phyloP scores from a whole-genome alignment of 495 filamentous ascomycete species.

The Aspergillus heteromorphus region DNA sequence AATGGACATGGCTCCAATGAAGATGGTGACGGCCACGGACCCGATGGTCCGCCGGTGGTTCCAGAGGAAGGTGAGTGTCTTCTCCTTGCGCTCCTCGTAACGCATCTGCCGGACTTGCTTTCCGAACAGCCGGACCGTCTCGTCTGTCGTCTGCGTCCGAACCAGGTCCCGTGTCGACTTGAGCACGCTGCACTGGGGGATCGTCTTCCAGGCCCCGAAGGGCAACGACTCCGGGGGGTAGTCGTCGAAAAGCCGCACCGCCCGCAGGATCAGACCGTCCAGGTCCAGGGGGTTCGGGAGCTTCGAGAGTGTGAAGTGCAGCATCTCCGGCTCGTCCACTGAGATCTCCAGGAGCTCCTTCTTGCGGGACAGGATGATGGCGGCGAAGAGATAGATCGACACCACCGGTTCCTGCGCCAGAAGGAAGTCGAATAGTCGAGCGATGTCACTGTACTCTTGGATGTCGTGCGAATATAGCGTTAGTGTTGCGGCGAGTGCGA shows the following conservation, averaged over 20 bases:
- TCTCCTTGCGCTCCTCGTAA: conserved; percentile 53
- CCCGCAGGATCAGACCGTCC: conserved; percentile 64
- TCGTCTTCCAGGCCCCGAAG: conserved; percentile 56
- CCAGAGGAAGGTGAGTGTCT: conserved; percentile 49
- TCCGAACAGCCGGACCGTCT: conserved; percentile 60
- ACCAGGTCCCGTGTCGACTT: conserved; percentile 63
- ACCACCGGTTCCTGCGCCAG: conserved; percentile 81
- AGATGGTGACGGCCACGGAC: conserved; percentile 55
- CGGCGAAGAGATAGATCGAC: conserved; percentile 84
- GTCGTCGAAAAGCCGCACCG: conserved; percentile 54
- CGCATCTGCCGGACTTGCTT: conserved; percentile 63
- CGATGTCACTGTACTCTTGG: conserved; percentile 78
- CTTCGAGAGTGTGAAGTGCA: conserved; percentile 83
- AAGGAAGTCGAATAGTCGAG: conserved; percentile 86
- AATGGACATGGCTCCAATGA: conserved; percentile 54
- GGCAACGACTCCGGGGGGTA: conserved; percentile 71
- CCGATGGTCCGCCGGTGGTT: conserved; percentile 53
- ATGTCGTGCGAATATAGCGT: conserved; percentile 97
- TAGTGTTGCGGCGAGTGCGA: conserved; percentile 82
- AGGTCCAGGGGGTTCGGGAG: conserved; percentile 80
- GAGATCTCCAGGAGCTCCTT: conserved; percentile 78
- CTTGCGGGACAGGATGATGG: conserved; percentile 74
- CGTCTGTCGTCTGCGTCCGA: conserved; percentile 44
- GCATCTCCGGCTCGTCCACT: conserved; percentile 84
- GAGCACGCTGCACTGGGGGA: conserved; percentile 72